Evolutionary conservation across 2,329 filamentous ascomycete genomes (phyloP), one percentile per base, ranked within the genome.

Genomic region (Shiraia bambusicola): DNA sequence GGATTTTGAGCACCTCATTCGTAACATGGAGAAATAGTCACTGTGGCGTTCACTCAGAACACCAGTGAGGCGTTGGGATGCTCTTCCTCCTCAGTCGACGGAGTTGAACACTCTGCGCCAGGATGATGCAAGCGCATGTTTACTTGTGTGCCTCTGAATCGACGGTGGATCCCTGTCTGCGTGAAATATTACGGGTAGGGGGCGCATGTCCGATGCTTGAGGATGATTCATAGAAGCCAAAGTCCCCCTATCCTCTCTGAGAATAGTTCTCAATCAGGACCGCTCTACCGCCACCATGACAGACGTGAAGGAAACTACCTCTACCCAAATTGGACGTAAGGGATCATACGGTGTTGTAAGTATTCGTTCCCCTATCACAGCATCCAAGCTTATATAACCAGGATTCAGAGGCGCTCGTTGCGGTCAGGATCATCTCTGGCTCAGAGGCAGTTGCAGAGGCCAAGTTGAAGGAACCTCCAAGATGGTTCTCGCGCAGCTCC

Each of bases 371-470:
- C n/a, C n/a, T n/a, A 22, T 22, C 8, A 22, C 19, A 22, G 19
- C 4, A 22, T 8, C 19, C 19, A 8, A 22, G 19, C 19, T 22
- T 22, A 22, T 22, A 22, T 8, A 22, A 22, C 19, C 33, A 58
- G 54, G 43, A 49, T 26, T n/a, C 24, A 17, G 47, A 54, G 35
- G 31, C 34, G n/a, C 40, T 56, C 28, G 60, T 59, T 26, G 59
- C 69, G 41, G 62, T 72, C 51, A 76, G 72, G 52, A 67, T 76
- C 42, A 69, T 80, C 52, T 69, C 58, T 16, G 78, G 78, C 46
- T 75, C 73, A 50, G 76, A 78, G 50, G 76, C 77, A 35, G 80
- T 74, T 63, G 73, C 76, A 50, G 75, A 81, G 61, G 79, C 79
- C 15, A 70, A 76, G 61, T 57, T 78, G 55, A 75, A 76, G 63